Conservation (phyloP, 164 flowering plant species). For the Euptelea pleiosperma region DNA sequence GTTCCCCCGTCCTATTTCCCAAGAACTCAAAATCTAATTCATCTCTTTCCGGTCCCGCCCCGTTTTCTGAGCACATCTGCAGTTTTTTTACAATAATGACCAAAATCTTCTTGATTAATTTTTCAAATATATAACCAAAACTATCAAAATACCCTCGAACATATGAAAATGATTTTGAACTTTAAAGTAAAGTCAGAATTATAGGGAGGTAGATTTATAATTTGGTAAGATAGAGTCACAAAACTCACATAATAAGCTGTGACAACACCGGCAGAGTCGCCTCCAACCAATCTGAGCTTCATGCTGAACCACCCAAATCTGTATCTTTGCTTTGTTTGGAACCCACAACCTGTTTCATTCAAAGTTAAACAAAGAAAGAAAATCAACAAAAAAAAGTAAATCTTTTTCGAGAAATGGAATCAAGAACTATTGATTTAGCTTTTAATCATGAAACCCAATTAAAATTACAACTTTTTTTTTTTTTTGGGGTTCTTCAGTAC, state of each 20-base stretch:
- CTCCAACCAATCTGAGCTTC: slow-evolving; percentile 88
- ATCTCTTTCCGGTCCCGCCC: slow-evolving; percentile 76
- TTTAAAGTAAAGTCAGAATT: too few species aligned
- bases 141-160: too few species aligned
- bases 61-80: slow-evolving; percentile 89
- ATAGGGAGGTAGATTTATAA: neutral
- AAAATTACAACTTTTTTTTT: neutral
- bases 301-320: slow-evolving; percentile 98
- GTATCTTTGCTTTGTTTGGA: slow-evolving; percentile 75
- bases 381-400: neutral
- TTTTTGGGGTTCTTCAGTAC: slow-evolving; percentile 23
- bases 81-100: neutral
- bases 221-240: neutral
- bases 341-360: slow-evolving; percentile 67
- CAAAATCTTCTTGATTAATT: neutral
- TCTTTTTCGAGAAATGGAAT: neutral
- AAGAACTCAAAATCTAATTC: slow-evolving; percentile 92
- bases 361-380: neutral
- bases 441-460: neutral
- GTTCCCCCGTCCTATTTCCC: slow-evolving; percentile 83
- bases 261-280: slow-evolving; percentile 94
- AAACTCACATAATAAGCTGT: slow-evolving; percentile 88
- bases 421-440: neutral
- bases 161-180: too few species aligned
- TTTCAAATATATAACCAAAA: too few species aligned